These are phyloP conservation scores for Claviceps maximensis DNA, from an alignment of 2,329 filamentous ascomycete genomes.

Conservation along the genomic window DNA sequence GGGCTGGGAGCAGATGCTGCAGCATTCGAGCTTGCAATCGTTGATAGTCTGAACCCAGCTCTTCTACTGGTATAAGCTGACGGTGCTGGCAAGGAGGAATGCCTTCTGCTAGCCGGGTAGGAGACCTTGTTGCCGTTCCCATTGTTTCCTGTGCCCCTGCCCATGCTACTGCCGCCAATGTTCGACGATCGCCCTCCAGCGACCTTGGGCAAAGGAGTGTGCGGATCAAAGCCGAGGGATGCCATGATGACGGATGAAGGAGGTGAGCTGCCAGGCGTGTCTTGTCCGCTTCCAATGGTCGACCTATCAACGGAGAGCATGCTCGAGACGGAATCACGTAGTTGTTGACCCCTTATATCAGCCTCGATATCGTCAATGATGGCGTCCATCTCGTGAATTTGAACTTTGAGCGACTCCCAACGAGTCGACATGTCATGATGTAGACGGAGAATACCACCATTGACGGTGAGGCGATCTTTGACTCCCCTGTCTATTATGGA, in stretches of 20 bases:
- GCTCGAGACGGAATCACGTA: slow-evolving; percentile 86
- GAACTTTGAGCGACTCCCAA: slow-evolving; percentile 62
- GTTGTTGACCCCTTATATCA: slow-evolving; percentile 53
- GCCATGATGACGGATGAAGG: slow-evolving; percentile 50
- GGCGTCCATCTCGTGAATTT: slow-evolving; percentile 65
- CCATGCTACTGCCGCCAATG: background rate
- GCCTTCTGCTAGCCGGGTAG: slow-evolving; percentile 31
- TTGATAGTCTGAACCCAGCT: slow-evolving; percentile 31
- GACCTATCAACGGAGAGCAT: slow-evolving; percentile 76
- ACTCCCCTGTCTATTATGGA: slow-evolving; percentile 94
- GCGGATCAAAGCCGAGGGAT: slow-evolving; percentile 34
- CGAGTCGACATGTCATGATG: slow-evolving; percentile 75
- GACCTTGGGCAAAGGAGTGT: slow-evolving; percentile 29
- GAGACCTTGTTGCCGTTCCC: slow-evolving; percentile 29
- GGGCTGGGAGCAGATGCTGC: slow-evolving; percentile 29
- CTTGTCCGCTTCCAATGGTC: slow-evolving; percentile 52
- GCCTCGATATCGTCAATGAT: slow-evolving; percentile 59
- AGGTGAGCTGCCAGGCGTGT: slow-evolving; percentile 56
- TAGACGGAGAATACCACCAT: slow-evolving; percentile 82
- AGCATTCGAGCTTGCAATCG: slow-evolving; percentile 35
- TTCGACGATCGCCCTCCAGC: slow-evolving; percentile 35
- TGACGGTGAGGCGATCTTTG: slow-evolving; percentile 86
- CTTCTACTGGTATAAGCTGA: slow-evolving; percentile 27
- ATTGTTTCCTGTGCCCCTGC: background rate
- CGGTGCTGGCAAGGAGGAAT: slow-evolving; percentile 35